A percentile compares a stretch with the other conserved stretches of the same genome.
Evolutionary conservation across 2,329 filamentous ascomycete genomes (phyloP).

Genomic region (Trichophyton equinum): DNA sequence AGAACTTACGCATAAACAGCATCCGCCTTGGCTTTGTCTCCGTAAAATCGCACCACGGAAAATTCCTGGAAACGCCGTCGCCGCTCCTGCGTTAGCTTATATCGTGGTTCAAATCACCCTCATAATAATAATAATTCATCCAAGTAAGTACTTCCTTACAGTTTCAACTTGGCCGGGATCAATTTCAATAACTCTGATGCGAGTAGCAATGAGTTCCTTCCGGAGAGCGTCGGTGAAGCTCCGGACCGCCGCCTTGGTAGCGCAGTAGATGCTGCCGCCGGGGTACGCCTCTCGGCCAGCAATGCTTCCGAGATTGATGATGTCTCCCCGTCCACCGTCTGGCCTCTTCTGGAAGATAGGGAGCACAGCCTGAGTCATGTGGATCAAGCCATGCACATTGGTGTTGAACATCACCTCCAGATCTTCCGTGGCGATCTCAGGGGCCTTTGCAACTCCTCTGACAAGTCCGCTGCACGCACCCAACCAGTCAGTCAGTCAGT

Average conservation of each 20-base stretch:
- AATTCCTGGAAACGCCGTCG: constrained; percentile 49
- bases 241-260: constrained; percentile 77
- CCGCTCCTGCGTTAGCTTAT: neutral
- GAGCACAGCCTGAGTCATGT: constrained; percentile 87
- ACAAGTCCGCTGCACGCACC: constrained; percentile 57
- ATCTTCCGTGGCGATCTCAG: constrained; percentile 69
- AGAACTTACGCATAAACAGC: constrained; percentile 65
- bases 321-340: constrained; percentile 71
- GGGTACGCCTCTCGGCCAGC: constrained; percentile 79
- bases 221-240: constrained; percentile 73
- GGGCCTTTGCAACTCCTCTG: constrained; percentile 74
- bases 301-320: constrained; percentile 90
- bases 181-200: constrained; percentile 74
- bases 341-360: constrained; percentile 59
- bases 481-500: neutral
- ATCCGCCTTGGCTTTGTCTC: constrained; percentile 79
- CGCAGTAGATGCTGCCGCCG: constrained; percentile 84
- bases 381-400: constrained; percentile 88
- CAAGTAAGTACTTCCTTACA: constrained; percentile 30
- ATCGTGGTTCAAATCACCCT: neutral
- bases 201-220: constrained; percentile 67
- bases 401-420: constrained; percentile 80
- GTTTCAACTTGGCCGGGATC: constrained; percentile 92
- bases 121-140: no score
- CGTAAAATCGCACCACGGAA: constrained; percentile 74